Evolutionary conservation across 495 filamentous ascomycete species (phyloP), one percentile per base, ranked within the genome.

Genomic region (Oleoguttula mirabilis): DNA sequence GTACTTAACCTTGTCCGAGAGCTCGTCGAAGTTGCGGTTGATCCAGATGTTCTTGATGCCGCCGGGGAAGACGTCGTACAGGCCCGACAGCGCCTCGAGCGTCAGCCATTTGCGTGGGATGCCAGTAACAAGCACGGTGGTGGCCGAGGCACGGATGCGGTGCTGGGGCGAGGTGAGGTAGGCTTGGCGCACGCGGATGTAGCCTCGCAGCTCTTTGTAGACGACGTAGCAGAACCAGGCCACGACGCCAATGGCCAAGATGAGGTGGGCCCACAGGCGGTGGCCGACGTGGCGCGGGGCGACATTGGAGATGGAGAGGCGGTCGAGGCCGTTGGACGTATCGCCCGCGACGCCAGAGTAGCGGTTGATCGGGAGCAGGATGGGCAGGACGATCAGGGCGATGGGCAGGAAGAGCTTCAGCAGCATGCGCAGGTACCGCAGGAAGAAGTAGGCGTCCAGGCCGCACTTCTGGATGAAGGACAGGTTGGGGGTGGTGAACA

Each of bases 41-140:
- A 95, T 80, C 85, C 88, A 98, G 24, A 96, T 87, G 58, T 95
- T 95, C 40, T 86, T 76, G 58, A 98, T 79, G 35, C 90, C 90
- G 31, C 90, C 90, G 2, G 90, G 90, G 54, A 94, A 98, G 5
- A 96, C 87, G 60, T 98, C 90, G 52, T 90, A 98, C n/a, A 98
- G 67, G 0, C 73, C 77, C 31, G 79, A 71, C 10, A 98, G 68
- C 8, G 84, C 82, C 38, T 93, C 76, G 32, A 82, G 68, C 19
- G 71, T 81, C 10, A 93, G 74, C 88, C 88, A 96, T 55, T 85
- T 84, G 22, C 72, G 68, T 14, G 90, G 90, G 43, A 98, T 95
- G 19, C 77, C 78, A 44, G 79, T 87, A 14, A 96, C 86, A 10
- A 98, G 68, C 39, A 98, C 88, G 3, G 90, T 96, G 8, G 88